Evolutionary conservation across 176 grass and related monocot genomes (phyloP), one percentile per base, ranked within the genome.

Genomic region (Coix lacrymajobi): DNA sequence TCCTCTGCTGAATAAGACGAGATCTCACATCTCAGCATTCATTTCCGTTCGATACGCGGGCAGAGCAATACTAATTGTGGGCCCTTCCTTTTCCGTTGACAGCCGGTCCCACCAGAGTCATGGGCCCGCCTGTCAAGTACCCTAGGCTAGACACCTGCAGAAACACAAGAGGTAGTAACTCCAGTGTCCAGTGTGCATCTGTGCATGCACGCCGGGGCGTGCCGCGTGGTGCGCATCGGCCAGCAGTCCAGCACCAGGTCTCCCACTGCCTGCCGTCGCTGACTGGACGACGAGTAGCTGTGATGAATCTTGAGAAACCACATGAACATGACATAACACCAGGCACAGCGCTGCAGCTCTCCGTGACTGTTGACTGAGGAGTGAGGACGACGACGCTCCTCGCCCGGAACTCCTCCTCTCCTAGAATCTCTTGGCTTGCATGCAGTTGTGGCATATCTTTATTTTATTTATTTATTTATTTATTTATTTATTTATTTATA

Each of bases 221-320:
- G 52, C 67, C 79, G 69, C 51, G 66, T 70, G 79, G 79, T 10
- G 11, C 16, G 36, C 62, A 77, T 84, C 72, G 34, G 17, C 11
- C 25, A 29, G 73, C 48, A 16, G 34, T 11, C 11, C 25, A 29
- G 73, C 48, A 16, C 46, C 61, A 51, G 60, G 22, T 43, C 11
- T 43, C 40, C 40, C n/a, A n/a, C 43, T 45, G 43, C 43, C 13
- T 15, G 43, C 37, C 60, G 39, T 24, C 22, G 52, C 22, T 51
- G 48, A 51, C 16, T 20, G 48, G 44, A 15, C 13, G 44, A 54
- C 6, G 49, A 54, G n/a, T 61, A 61, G 57, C 57, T 61, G 57
- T 61, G 22, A 25, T 61, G 22, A 25, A n/a, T 24, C 66, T 20
- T 31, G 71, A 32, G 17, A 56, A n/a, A 83, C 26, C n/a, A n/a